Evolutionary conservation across 495 filamentous ascomycete genomes (phyloP), one percentile per base, ranked within the genome.

Genomic region (Penicillium roqueforti): DNA sequence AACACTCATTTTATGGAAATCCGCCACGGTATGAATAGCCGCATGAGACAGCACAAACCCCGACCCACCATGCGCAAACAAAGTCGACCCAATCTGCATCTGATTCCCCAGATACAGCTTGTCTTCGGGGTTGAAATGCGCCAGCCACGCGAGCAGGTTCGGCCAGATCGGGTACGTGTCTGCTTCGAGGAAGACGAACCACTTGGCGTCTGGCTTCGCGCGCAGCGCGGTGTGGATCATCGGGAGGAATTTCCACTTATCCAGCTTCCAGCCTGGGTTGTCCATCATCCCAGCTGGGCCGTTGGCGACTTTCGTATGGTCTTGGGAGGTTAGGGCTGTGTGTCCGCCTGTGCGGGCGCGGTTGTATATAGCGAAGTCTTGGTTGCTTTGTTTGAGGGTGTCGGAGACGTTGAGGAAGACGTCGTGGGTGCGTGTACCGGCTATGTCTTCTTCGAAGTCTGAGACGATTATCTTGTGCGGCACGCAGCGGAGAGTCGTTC

Each of bases 231-330:
- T 70, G 38, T 81, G 74, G 55, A 87, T 75, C 74, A 84, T 83
- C 4, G 83, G 81, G 6, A 88, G 69, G 62, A 87, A 87, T 66
- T 87, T 88, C 76, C 82, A 87, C 62, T 85, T 86, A 66, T 88
- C 85, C 13, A 86, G 70, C 48, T 74, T 76, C 84, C 85, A 89
- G 19, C 81, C 85, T 1, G 74, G 71, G 23, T 74, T 76, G 19
- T 66, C 64, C 3, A 44, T 57, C 57, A 71, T 74, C 8, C 72
- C 74, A 29, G 63, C 55, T 0, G 68, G 55, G 14, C 64, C 58
- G 48, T 70, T 74, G 32, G 54, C 53, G 40, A 74, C 72, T 28
- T 71, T 62, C 14, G 36, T 58, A 4, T 61, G 41, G 47, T 73
- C 67, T 19, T 68, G 51, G 1, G 38, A 13, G 0, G 55, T 61